Conservation (phyloP, 495 filamentous ascomycete genomes). For the Pseudevernia furfuracea region DNA sequence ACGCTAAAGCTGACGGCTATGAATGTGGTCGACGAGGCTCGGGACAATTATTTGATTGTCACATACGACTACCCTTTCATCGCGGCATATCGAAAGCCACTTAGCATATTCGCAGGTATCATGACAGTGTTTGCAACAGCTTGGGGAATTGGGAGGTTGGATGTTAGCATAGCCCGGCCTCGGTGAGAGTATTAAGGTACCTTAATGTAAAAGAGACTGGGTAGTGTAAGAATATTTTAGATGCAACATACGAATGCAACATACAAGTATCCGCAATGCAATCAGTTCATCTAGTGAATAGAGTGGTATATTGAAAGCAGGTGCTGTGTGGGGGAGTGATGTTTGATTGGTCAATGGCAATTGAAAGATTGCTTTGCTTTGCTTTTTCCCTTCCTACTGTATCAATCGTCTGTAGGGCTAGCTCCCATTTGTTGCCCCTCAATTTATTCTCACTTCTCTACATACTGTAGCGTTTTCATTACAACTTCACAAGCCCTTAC, state of each 20-base stretch:
- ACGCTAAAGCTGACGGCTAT: constrained; percentile 70
- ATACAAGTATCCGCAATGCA: neutral
- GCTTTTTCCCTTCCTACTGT: neutral
- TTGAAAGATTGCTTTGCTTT: neutral
- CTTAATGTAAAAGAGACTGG: neutral
- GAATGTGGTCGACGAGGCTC: constrained; percentile 80
- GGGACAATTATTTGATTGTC: constrained; percentile 73
- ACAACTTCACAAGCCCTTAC: neutral
- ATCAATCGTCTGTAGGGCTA: neutral
- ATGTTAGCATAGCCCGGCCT: constrained; percentile 59
- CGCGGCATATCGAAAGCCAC: constrained; percentile 75
- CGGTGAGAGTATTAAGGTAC: constrained; percentile 23
- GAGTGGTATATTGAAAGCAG: too few species aligned
- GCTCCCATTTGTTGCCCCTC: neutral
- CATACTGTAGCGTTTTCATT: too few species aligned
- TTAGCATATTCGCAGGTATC: constrained; percentile 70
- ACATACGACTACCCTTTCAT: constrained; percentile 77
- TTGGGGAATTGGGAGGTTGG: constrained; percentile 70
- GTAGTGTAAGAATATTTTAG: neutral
- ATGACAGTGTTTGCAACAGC: constrained; percentile 64
- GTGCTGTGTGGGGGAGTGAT: neutral
- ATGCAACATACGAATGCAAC: too few species aligned
- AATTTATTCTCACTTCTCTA: neutral
- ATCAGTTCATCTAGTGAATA: too few species aligned
- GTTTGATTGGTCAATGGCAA: neutral